Evolutionary conservation across 495 filamentous ascomycete genomes (phyloP).

Genomic region (Hyphodiscus hymeniophilus): DNA sequence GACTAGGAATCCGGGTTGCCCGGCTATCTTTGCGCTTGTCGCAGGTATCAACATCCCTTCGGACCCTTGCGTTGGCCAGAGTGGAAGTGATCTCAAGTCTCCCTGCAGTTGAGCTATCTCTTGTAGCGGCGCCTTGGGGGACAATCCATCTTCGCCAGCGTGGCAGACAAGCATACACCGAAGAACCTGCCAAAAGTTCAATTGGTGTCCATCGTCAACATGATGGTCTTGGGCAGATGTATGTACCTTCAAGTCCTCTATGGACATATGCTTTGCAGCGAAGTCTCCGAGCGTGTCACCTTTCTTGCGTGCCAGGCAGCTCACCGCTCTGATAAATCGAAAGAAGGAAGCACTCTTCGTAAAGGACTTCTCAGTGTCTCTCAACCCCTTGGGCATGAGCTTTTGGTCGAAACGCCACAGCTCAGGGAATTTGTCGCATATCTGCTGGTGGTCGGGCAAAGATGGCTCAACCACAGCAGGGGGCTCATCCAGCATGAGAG

Average conservation of each 20-base stretch:
- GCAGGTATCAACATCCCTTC: conserved; percentile 5
- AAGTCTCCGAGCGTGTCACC: conserved; percentile 1
- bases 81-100: conserved; percentile 11
- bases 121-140: too few species aligned
- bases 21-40: conserved; percentile 2
- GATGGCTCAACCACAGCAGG: conserved; percentile 13
- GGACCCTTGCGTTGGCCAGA: conserved; percentile 13
- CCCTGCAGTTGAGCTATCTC: neutral
- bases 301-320: neutral
- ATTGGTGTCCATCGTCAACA: too few species aligned
- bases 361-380: conserved; percentile 3
- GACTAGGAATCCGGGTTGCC: conserved; percentile 4
- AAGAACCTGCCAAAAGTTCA: too few species aligned
- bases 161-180: too few species aligned
- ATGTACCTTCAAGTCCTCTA: conserved; percentile 5
- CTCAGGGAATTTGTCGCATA: conserved; percentile 10
- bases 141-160: too few species aligned
- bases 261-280: neutral
- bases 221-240: too few species aligned
- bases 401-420: conserved; percentile 8
- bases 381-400: conserved; percentile 10
- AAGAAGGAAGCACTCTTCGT: conserved; percentile 2
- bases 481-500: neutral
- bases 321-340: conserved; percentile 8
- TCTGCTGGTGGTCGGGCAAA: neutral